Conservation (phyloP, 495 filamentous ascomycete genomes). For the Pyrenopolyporus hunteri region DNA sequence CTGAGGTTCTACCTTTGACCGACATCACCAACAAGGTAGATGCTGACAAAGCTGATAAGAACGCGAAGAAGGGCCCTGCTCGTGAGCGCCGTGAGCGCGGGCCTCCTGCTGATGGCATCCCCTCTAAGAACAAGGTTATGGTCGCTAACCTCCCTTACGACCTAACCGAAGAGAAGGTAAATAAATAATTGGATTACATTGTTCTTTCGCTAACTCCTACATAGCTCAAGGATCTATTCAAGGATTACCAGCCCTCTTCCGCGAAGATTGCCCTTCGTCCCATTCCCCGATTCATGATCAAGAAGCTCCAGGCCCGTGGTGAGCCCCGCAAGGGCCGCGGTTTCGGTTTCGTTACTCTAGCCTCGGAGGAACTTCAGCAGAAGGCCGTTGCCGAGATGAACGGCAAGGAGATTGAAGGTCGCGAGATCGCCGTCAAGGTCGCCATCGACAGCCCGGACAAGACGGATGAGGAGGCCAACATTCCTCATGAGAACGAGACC, state of each 20-base stretch:
- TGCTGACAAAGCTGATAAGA: conserved; percentile 51
- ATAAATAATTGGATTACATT: background rate
- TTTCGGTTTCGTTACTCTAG: conserved; percentile 96
- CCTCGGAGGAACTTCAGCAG: conserved; percentile 92
- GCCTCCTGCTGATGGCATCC: conserved; percentile 95
- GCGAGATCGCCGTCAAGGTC: conserved; percentile 99
- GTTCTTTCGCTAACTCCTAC: conserved; percentile 48
- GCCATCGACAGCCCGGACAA: conserved; percentile 99
- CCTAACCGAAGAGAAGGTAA: conserved; percentile 93
- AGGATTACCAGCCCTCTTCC: conserved; percentile 82
- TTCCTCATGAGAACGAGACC: conserved; percentile 54
- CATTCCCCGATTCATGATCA: conserved; percentile 99
- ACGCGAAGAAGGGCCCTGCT: conserved; percentile 53
- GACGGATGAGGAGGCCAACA: conserved; percentile 80
- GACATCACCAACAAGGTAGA: conserved; percentile 60
- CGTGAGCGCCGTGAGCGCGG: conserved; percentile 82
- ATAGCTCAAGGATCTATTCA: conserved; percentile 96
- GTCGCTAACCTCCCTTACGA: conserved; percentile 99
- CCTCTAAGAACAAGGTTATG: conserved; percentile 99
- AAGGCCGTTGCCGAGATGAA: conserved; percentile 99
- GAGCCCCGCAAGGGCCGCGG: conserved; percentile 99
- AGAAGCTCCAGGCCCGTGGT: conserved; percentile 96
- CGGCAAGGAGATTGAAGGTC: conserved; percentile 96
- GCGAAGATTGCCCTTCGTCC: conserved; percentile 98
- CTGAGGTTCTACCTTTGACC: conserved; percentile 58